Conservation (phyloP, 768 basidiomycete genomes). For the Boletus rubropictus region DNA sequence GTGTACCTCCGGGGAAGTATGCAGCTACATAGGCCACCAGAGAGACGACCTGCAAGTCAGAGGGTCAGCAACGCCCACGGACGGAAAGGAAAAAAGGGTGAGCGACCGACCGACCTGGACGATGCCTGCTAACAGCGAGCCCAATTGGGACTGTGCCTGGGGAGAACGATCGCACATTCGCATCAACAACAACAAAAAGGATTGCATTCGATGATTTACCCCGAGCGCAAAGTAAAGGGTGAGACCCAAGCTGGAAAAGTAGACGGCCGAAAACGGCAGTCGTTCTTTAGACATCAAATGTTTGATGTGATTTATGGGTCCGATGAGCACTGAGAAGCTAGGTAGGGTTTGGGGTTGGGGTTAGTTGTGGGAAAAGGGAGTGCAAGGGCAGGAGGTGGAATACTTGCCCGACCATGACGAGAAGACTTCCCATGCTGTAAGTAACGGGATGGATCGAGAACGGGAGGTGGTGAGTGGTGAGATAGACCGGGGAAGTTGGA, state of each 20-base stretch:
- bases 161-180: background rate
- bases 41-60: slow-evolving; percentile 55
- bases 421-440: slow-evolving; percentile 74
- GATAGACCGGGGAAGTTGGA: background rate
- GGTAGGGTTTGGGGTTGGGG: background rate
- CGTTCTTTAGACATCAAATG: slow-evolving; percentile 80
- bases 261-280: slow-evolving; percentile 77
- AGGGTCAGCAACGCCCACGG: background rate
- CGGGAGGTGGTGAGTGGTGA: background rate
- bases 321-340: slow-evolving; percentile 80
- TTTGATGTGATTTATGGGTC: slow-evolving; percentile 88
- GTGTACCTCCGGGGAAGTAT: slow-evolving; percentile 89
- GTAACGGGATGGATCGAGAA: background rate
- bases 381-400: background rate
- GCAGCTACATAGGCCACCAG: slow-evolving; percentile 86
- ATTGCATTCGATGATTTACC: slow-evolving; percentile 35
- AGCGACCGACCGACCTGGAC: slow-evolving; percentile 52
- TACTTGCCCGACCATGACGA: slow-evolving; percentile 92
- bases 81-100: background rate
- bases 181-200: background rate
- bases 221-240: slow-evolving; percentile 92
- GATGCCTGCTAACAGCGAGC: slow-evolving; percentile 75
- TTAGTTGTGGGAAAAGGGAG: background rate
- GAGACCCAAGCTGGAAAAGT: slow-evolving; percentile 75
- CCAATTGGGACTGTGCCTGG: slow-evolving; percentile 78